A percentile compares a stretch with the other conserved stretches of the same genome.
Conservation (phyloP, 768 basidiomycete genomes). For the Xerocomus potaroensis region DNA sequence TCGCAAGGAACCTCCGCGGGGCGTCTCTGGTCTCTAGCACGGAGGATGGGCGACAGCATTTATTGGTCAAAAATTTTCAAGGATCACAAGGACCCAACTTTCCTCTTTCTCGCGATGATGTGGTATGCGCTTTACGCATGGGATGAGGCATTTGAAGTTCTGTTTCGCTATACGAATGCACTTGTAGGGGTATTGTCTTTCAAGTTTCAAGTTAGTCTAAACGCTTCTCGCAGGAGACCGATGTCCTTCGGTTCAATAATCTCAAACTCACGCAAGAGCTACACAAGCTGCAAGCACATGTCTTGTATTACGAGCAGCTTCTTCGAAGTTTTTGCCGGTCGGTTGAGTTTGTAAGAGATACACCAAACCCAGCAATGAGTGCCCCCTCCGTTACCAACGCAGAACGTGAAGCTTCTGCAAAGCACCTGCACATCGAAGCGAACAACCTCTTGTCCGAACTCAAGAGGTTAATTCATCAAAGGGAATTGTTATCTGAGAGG, state of each 20-base stretch:
- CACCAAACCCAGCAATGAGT: conserved; percentile 48
- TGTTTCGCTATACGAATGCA: conserved; percentile 47
- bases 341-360: conserved; percentile 44
- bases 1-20: conserved; percentile 22
- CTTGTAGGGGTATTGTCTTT: conserved; percentile 33
- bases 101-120: conserved; percentile 37
- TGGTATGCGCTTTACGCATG: conserved; percentile 62
- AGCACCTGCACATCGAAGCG: conserved; percentile 36
- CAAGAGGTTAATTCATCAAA: conserved; percentile 35
- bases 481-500: conserved; percentile 21
- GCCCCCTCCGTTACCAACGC: conserved; percentile 9
- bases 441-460: conserved; percentile 47
- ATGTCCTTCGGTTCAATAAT: conserved; percentile 38
- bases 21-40: conserved; percentile 24
- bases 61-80: conserved; percentile 34
- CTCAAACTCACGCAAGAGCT: conserved; percentile 49
- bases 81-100: conserved; percentile 29
- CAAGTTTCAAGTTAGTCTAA: background rate
- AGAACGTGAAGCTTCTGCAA: conserved; percentile 27
- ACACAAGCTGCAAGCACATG: conserved; percentile 51
- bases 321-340: conserved; percentile 52
- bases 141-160: conserved; percentile 52
- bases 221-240: conserved; percentile 36
- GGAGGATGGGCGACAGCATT: conserved; percentile 28
- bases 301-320: conserved; percentile 50